Evolutionary conservation across 345 rosid genomes (phyloP).

Genomic region (Populus nigra): DNA sequence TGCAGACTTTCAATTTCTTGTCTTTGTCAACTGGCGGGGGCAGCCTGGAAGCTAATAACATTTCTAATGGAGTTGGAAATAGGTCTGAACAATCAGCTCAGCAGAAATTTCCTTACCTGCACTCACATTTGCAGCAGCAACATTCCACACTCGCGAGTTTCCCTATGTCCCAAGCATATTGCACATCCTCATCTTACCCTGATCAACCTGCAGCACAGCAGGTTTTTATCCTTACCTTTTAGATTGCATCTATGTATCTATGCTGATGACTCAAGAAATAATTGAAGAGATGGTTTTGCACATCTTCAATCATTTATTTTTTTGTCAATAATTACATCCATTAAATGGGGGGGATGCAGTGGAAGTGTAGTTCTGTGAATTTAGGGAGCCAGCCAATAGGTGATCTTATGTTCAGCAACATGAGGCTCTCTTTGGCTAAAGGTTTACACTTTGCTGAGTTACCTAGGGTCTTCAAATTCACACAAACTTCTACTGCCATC

Average conservation of each 20-base stretch:
- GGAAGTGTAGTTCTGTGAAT: neutral
- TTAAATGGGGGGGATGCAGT: neutral
- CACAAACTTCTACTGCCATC: neutral
- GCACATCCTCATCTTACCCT: slow-evolving; percentile 34
- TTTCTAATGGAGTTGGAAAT: slow-evolving; percentile 26
- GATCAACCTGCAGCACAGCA: slow-evolving; percentile 52
- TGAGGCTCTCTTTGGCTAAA: too few species aligned
- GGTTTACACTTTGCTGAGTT: neutral
- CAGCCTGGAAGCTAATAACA: slow-evolving; percentile 22
- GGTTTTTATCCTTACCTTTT: slow-evolving; percentile 35
- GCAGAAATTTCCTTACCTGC: slow-evolving; percentile 38
- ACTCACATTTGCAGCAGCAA: slow-evolving; percentile 35
- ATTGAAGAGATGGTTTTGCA: neutral
- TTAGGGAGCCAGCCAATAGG: neutral
- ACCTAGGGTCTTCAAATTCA: neutral
- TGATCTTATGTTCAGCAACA: neutral
- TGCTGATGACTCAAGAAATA: neutral
- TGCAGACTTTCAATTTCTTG: slow-evolving; percentile 64
- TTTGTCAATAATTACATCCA: neutral
- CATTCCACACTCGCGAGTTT: slow-evolving; percentile 32
- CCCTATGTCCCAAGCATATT: slow-evolving; percentile 26
- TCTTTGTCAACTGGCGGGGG: slow-evolving; percentile 47
- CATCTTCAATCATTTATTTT: too few species aligned
- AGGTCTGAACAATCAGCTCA: slow-evolving; percentile 26
- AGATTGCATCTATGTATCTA: neutral